Percentiles rank a stretch among this genome's conserved stretches.
Conservation (phyloP, 495 filamentous ascomycete genomes). For the Schizothecium vesticola region DNA sequence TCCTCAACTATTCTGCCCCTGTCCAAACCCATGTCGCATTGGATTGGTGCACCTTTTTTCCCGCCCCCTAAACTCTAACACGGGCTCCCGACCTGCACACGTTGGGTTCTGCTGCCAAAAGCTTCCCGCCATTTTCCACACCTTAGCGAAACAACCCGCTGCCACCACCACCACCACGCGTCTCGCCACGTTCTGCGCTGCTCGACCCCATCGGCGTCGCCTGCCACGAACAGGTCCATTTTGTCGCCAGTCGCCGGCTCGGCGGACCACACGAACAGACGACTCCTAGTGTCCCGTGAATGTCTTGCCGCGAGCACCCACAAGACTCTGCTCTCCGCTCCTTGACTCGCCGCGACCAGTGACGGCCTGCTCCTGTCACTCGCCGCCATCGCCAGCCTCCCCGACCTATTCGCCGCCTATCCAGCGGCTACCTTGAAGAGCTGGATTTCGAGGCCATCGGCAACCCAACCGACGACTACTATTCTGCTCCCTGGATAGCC, state of each 20-base stretch:
- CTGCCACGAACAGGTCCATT: constrained; percentile 2
- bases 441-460: constrained; percentile 25
- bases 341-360: not conserved
- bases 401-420: not conserved
- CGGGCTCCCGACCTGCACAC: constrained; percentile 13
- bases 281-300: constrained; percentile 12
- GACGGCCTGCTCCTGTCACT: constrained; percentile 9
- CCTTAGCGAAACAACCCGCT: constrained; percentile 14
- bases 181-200: constrained; percentile 4
- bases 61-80: constrained; percentile 22
- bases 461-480: constrained; percentile 5
- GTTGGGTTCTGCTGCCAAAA: constrained; percentile 10
- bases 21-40: constrained; percentile 10
- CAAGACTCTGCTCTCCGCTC: constrained; percentile 17
- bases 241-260: not conserved
- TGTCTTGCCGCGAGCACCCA: constrained; percentile 14
- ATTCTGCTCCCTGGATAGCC: constrained; percentile 6
- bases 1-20: not conserved
- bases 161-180: constrained; percentile 11
- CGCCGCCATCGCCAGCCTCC: constrained; percentile 5
- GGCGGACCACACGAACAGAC: not conserved
- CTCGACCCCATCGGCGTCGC: constrained; percentile 7
- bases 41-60: constrained; percentile 15
- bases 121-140: constrained; percentile 1
- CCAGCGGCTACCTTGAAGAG: constrained; percentile 10